Percentiles rank a stretch among this genome's conserved stretches.
phyloP scores from a whole-genome alignment of 768 basidiomycete species.

The Agaricus subrufescens region DNA sequence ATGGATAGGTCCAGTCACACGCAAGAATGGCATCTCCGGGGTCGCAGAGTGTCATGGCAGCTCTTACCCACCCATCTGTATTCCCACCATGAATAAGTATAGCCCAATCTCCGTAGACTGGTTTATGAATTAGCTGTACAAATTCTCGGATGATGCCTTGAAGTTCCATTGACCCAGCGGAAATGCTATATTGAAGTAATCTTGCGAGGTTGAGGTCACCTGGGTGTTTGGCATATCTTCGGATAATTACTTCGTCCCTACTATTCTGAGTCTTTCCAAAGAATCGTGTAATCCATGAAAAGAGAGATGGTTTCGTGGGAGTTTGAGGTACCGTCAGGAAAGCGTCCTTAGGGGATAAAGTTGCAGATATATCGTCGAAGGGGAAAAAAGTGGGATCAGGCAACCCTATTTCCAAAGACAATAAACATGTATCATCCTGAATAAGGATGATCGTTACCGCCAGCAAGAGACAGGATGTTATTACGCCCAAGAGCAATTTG shows the following conservation, averaged over 20 bases:
- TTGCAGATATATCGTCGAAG: conserved; percentile 54
- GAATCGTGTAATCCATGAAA: conserved; percentile 59
- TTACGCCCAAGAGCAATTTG: conserved; percentile 48
- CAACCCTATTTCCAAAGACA: conserved; percentile 35
- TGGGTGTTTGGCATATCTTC: conserved; percentile 49
- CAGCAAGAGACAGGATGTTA: conserved; percentile 59
- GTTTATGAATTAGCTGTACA: conserved; percentile 45
- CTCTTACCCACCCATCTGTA: conserved; percentile 66
- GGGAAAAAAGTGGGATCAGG: conserved; percentile 71
- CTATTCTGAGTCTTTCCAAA: conserved; percentile 37
- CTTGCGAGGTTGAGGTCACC: conserved; percentile 53
- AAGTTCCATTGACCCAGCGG: conserved; percentile 53
- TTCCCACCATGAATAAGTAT: conserved; percentile 61
- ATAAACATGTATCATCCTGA: neutral
- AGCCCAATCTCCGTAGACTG: conserved; percentile 57
- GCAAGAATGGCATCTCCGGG: conserved; percentile 55
- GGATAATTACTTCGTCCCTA: conserved; percentile 47
- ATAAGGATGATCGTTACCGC: conserved; percentile 38
- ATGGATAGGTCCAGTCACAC: conserved; percentile 77
- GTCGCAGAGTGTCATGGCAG: conserved; percentile 57
- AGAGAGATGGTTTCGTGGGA: conserved; percentile 18
- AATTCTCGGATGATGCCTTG: conserved; percentile 56
- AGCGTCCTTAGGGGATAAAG: conserved; percentile 34
- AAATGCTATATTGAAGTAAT: conserved; percentile 63
- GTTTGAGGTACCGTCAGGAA: conserved; percentile 9